Base-by-base conservation (phyloP, 1,284 basidiomycete genomes). In the Ustilago sp. region DNA sequence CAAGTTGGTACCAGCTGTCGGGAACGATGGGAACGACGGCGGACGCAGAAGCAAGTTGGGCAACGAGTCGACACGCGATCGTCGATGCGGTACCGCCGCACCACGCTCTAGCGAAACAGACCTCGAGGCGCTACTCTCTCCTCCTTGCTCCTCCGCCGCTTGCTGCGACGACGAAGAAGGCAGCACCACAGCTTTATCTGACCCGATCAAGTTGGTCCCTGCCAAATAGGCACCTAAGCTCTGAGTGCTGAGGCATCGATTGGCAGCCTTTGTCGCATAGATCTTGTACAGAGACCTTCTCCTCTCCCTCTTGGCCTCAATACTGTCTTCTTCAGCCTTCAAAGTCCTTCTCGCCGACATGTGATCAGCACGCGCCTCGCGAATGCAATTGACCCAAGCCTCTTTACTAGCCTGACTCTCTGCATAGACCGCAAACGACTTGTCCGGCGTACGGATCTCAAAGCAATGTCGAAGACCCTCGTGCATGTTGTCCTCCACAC, bases 361-460 rank as follows among this genome's bases (percentile, higher is more conserved):
- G 72, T 73, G 73, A 55, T 85, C 84, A 28, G 75, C 75, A 54
- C 79, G 75, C 7, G 84, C 81, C 41, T 85, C 81, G 28, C 84
- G 77, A 52, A 85, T 84, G 39, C 78, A 70, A 4, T 74, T 62
- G 52, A 85, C 69, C 84, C 84, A 85, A 3, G 67, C 73, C 28
- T 80, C 69, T 45, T 80, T 82, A 38, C 68, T 59, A 11, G 68
- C 70, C 19, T 63, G 52, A n/a, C 61, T 78, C 41, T 80, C 68
- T 2, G 84, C 83, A 55, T 85, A 85, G 34, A 85, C 72, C 8
- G 83, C 83, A 56, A 85, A 85, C 43, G 81, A 83, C 74, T 85
- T 85, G 55, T 81, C 79, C 0, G 84, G 82, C n/a, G 84, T 85
- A 50, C 82, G 81, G 13, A 85, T 77, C 66, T 85, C 84, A 55